phyloP scores from a whole-genome alignment of 148 eudicot species.

The Rhododendron vialii region DNA sequence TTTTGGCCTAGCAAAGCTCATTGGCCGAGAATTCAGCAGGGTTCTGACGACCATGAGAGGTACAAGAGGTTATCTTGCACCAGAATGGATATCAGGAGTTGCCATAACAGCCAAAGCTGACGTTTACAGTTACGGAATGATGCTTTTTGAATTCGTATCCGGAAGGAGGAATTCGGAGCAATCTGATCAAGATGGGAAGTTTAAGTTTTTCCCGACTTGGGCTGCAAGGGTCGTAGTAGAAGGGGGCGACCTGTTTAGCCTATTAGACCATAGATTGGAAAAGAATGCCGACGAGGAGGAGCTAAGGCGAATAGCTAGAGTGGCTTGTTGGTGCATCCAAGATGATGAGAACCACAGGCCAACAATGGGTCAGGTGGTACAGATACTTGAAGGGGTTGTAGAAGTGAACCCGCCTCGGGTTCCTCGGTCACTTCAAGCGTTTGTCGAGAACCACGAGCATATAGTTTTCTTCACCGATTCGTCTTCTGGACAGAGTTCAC shows the following conservation, averaged over 20 bases:
- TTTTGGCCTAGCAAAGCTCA: constrained; percentile 42
- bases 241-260: constrained; percentile 38
- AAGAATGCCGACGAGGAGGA: constrained; percentile 37
- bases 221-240: constrained; percentile 39
- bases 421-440: constrained; percentile 45
- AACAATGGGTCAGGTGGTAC: constrained; percentile 67
- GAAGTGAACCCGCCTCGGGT: constrained; percentile 57
- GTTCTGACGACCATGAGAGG: constrained; percentile 43
- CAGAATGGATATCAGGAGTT: constrained; percentile 51
- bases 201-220: constrained; percentile 45
- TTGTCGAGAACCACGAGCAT: no score
- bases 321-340: constrained; percentile 76
- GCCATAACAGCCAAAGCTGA: constrained; percentile 64
- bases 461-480: constrained; percentile 33
- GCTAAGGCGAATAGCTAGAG: constrained; percentile 36
- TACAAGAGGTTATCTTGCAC: constrained; percentile 44
- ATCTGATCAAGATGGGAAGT: constrained; percentile 26
- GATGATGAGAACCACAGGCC: constrained; percentile 59
- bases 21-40: constrained; percentile 38
- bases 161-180: constrained; percentile 47
- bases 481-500: constrained; percentile 41
- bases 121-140: constrained; percentile 63
- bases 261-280: constrained; percentile 41
- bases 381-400: constrained; percentile 61
- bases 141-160: constrained; percentile 50